Percentiles rank a stretch among this genome's conserved stretches.
Evolutionary conservation across 1,284 basidiomycete species (phyloP).

Genomic region (Ustilago crameri): DNA sequence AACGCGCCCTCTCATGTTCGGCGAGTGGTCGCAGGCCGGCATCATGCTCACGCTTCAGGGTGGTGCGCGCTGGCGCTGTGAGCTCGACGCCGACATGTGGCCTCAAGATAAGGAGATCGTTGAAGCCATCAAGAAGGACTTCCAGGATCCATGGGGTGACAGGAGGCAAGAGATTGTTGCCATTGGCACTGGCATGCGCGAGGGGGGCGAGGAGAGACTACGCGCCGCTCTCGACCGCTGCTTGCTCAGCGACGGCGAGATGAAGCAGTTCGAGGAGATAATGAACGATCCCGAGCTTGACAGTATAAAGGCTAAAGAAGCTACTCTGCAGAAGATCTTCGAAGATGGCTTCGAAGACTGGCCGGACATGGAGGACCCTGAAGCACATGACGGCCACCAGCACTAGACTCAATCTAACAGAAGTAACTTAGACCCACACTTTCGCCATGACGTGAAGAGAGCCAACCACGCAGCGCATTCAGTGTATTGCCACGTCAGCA

Average conservation of each 20-base stretch:
- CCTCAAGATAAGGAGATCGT: slow-evolving; percentile 68
- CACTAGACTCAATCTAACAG: slow-evolving; percentile 14
- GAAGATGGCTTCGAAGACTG: slow-evolving; percentile 70
- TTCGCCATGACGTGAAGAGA: no score
- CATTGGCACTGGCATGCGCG: slow-evolving; percentile 68
- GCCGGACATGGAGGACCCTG: slow-evolving; percentile 61
- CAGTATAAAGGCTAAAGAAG: slow-evolving; percentile 44
- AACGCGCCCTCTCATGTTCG: slow-evolving; percentile 64
- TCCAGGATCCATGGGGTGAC: slow-evolving; percentile 70
- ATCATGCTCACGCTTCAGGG: slow-evolving; percentile 69
- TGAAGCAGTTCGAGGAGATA: slow-evolving; percentile 68
- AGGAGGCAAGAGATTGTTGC: slow-evolving; percentile 70
- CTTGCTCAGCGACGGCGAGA: slow-evolving; percentile 69
- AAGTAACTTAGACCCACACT: no score
- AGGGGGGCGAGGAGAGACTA: slow-evolving; percentile 65
- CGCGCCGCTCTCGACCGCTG: slow-evolving; percentile 67
- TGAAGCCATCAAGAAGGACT: slow-evolving; percentile 69
- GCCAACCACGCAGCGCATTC: no score
- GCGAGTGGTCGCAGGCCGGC: slow-evolving; percentile 71
- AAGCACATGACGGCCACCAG: slow-evolving; percentile 52
- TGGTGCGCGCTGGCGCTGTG: slow-evolving; percentile 70
- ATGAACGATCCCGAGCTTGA: slow-evolving; percentile 61
- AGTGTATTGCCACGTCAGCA: slow-evolving; percentile 13
- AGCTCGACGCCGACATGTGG: slow-evolving; percentile 68
- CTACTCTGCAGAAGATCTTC: slow-evolving; percentile 67